A percentile compares a stretch with the other conserved stretches of the same genome.
phyloP scores from a whole-genome alignment of 495 filamentous ascomycete genomes.

The Sordaria brevicollis region DNA sequence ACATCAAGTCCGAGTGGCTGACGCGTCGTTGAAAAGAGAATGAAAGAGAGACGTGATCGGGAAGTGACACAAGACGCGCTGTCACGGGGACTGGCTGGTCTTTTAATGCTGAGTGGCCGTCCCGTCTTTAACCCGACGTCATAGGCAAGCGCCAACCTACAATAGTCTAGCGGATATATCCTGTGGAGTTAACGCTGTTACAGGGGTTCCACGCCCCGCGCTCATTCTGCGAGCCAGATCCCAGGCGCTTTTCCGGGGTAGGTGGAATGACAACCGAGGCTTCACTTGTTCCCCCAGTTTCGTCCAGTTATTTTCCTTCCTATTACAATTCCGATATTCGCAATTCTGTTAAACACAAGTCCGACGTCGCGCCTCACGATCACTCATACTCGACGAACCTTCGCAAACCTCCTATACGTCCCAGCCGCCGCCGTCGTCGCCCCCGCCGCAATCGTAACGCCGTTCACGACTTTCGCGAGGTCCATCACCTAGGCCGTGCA shows the following conservation, averaged over 20 bases:
- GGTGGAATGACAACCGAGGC: background rate
- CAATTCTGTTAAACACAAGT: background rate
- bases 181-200: background rate
- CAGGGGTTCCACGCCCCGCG: background rate
- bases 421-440: background rate
- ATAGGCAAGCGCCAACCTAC: background rate
- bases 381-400: background rate
- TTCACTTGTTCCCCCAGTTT: background rate
- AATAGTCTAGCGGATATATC: background rate
- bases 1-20: background rate
- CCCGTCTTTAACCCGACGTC: background rate
- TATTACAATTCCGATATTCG: background rate
- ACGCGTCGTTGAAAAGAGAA: conserved; percentile 1
- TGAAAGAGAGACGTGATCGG: background rate
- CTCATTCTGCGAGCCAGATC: background rate
- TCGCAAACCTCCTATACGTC: background rate
- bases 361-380: background rate
- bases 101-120: background rate
- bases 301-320: background rate
- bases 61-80: background rate
- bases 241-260: background rate
- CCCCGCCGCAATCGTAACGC: background rate
- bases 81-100: conserved; percentile 4
- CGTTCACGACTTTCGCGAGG: background rate
- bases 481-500: background rate